Evolutionary conservation across 228 moss, liverwort and hornwort genomes (phyloP), one percentile per base, ranked within the genome.

Genomic region (Sphagnum magellanicum): DNA sequence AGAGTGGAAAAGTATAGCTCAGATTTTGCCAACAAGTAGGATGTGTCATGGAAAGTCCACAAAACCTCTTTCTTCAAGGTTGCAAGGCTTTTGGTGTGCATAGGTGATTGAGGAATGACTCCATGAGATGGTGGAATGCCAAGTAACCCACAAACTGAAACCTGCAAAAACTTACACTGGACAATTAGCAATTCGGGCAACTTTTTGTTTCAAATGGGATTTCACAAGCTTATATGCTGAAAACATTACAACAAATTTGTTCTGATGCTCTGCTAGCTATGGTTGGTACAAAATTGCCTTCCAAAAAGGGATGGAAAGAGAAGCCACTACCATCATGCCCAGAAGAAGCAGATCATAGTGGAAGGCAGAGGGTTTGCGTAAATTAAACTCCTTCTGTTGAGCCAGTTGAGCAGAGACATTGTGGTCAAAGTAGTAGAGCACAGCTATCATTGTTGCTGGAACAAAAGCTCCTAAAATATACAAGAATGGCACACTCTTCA

Each of bases 41-140:
- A 32, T 32, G 32, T 32, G 32, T 32, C 32, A 32, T 32, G 32
- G 32, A 32, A 32, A 32, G 32, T 32, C 32, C 32, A 32, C 32
- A 32, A 32, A 50, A 97, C 97, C 91, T 93, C 91, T 64, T 81
- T 86, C 74, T 90, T 90, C 78, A 97, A 78, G 48, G 82, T 76
- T 53, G 87, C 87, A 8, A 97, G 81, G 68, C 88, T 88, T 81
- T 87, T 88, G 0, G 91, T 90, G 75, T 93, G 97, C 88, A 97
- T 90, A 0, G 97, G 97, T 10, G 97, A 97, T 71, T 93, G 91
- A 0, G 97, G 93, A 59, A 97, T 81, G 9, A 97, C 93, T 75
- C 93, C 97, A 67, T 97, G 93, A 50, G 97, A 97, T 9, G 97
- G 97, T 62, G 97, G 97, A 50, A 97, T 81, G 46, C 97, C 93